Conservation (phyloP, 2,329 filamentous ascomycete species). For the Monosporascus sp. region DNA sequence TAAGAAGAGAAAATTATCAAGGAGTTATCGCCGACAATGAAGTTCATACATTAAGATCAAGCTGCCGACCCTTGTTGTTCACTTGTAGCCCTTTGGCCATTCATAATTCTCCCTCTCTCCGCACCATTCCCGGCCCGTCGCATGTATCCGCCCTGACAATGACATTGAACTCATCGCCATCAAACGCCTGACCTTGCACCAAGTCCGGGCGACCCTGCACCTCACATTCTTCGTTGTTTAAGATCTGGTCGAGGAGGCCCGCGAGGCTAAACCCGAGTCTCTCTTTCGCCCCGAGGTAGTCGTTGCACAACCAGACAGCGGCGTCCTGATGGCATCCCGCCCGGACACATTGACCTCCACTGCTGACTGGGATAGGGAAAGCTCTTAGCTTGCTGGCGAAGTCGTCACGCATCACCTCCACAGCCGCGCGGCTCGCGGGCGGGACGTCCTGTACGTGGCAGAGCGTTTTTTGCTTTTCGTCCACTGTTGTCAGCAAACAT, state of each 20-base stretch:
- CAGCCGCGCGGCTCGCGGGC: not conserved
- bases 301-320: slow-evolving; percentile 10
- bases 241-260: not conserved
- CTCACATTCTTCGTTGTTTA: not conserved
- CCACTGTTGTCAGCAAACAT: not conserved
- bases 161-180: slow-evolving; percentile 2
- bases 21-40: too few relatives aligned
- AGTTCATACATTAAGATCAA: too few relatives aligned
- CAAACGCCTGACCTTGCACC: slow-evolving; percentile 8
- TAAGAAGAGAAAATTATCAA: too few relatives aligned
- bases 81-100: too few relatives aligned
- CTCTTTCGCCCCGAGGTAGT: slow-evolving; percentile 3
- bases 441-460: slow-evolving; percentile 8
- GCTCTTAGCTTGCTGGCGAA: not conserved
- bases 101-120: too few relatives aligned
- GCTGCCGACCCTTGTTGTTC: too few relatives aligned
- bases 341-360: slow-evolving; percentile 2
- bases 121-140: too few relatives aligned
- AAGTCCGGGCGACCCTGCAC: not conserved
- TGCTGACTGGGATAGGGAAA: not conserved
- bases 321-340: slow-evolving; percentile 1
- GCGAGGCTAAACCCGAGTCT: slow-evolving; percentile 3
- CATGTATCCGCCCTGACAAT: slow-evolving; percentile 6
- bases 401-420: slow-evolving; percentile 1
- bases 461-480: slow-evolving; percentile 2